Base-by-base conservation (phyloP, 75 land plant species). In the Larix kaempferi region DNA sequence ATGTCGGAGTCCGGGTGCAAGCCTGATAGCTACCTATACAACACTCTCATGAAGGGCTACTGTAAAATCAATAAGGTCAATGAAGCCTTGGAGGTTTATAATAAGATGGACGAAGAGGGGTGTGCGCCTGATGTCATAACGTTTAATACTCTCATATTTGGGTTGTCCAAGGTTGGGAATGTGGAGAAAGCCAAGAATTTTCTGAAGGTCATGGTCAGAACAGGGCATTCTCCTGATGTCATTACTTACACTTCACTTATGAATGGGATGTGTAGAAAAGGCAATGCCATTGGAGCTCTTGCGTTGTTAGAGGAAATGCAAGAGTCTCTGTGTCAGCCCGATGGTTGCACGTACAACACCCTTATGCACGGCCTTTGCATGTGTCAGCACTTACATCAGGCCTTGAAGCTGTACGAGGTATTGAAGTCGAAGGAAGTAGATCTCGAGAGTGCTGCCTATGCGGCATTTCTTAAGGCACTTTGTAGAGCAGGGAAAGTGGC, bases 351-450 rank as follows among this genome's bases (percentile, higher is more conserved):
- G 11, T 97, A 95, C 71, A 85, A 82, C 67, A 78, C 88, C 1
- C 74, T 97, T n/a, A 85, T 92, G 58, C 79, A 85, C 77, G 95
- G 90, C 27, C 64, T 95, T 60, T 85, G 86, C 58, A 97, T 89
- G 87, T 66, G 81, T 0, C 85, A 78, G 78, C 71, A 80, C 60
- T 57, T 88, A 74, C 94, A 88, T 33, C 82, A 78, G 62, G 95
- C 82, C 33, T 52, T 84, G 21, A 85, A 91, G 44, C 56, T 92
- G 25, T 92, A 81, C 78, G 77, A 71, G 37, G 76, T 77, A 74
- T 88, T 96, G 98, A 89, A 83, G 52, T n/a, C 65, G 5, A 73
- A 72, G 14, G 83, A 65, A 25, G 79, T 88, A 61, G 80, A 81
- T 87, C 88, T 96, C 23, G 87, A 88, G 49, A 39, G 73, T n/a